These are phyloP conservation scores for Pisolithus marmoratus DNA, from an alignment of 768 basidiomycete genomes.

Conservation along the genomic window DNA sequence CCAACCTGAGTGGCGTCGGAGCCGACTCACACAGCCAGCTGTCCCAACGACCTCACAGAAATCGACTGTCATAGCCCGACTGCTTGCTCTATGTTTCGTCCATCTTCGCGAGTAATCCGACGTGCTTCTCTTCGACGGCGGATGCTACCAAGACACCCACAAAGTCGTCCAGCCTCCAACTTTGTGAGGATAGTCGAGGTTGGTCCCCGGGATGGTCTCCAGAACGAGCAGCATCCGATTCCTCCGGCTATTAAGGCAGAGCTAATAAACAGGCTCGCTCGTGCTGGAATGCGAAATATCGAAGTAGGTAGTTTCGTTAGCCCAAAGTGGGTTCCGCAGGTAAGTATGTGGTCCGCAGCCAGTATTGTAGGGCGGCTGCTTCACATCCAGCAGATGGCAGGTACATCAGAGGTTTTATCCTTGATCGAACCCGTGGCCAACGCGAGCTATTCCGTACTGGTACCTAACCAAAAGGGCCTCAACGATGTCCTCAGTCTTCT, in stretches of 20 bases:
- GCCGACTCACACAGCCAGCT: too few species aligned
- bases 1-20: too few species aligned
- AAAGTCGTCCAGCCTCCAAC: not conserved
- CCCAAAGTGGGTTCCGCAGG: conserved; percentile 93
- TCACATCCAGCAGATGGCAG: conserved; percentile 63
- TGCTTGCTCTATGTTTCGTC: not conserved
- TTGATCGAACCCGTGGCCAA: conserved; percentile 45
- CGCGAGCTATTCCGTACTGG: conserved; percentile 72
- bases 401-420: conserved; percentile 70
- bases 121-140: not conserved
- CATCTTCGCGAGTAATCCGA: not conserved
- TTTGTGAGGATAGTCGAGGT: conserved; percentile 71
- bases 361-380: not conserved
- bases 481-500: conserved; percentile 62
- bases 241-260: conserved; percentile 71
- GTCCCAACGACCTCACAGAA: too few species aligned
- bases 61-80: not conserved
- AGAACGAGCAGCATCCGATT: conserved; percentile 77
- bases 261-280: conserved; percentile 68
- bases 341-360: conserved; percentile 21
- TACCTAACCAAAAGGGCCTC: conserved; percentile 77
- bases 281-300: conserved; percentile 62
- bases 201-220: conserved; percentile 85
- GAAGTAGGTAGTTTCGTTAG: conserved; percentile 91
- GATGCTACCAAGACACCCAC: not conserved